Evolutionary conservation across 129 eudicot species (phyloP).

Genomic region (Ambrosia trifida): DNA sequence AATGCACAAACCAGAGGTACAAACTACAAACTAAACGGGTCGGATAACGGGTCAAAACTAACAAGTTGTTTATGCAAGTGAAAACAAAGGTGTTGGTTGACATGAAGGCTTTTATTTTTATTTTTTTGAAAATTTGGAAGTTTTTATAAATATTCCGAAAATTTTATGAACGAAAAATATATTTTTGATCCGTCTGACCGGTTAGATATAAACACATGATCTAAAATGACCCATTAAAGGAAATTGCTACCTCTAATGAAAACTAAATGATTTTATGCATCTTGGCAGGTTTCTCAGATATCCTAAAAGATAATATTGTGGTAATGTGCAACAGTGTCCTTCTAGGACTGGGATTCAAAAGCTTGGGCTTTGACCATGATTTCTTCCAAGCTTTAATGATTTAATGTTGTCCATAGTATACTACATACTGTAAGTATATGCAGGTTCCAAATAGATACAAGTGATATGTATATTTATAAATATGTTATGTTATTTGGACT

Average conservation of each 20-base stretch:
- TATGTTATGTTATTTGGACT: neutral
- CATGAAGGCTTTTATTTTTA: neutral
- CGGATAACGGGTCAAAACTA: neutral
- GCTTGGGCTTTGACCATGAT: constrained; percentile 36
- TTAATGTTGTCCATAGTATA: neutral
- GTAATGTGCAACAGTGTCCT: constrained; percentile 30
- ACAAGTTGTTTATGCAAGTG: neutral
- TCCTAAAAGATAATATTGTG: constrained; percentile 29
- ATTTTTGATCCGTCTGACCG: neutral
- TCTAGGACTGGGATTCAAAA: constrained; percentile 38
- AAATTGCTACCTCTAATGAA: neutral
- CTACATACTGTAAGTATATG: constrained; percentile 27
- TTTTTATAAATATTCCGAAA: neutral
- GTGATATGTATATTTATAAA: constrained; percentile 11
- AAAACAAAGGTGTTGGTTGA: neutral
- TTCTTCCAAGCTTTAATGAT: constrained; percentile 40
- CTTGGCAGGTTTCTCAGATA: constrained; percentile 28
- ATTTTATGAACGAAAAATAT: neutral
- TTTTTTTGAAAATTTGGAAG: no score
- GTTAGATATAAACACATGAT: neutral
- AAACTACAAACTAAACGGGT: neutral
- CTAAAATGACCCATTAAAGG: no score
- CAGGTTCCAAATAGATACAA: constrained; percentile 7
- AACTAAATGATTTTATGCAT: neutral
- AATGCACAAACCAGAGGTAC: constrained; percentile 23